These are phyloP conservation scores for Colletotrichum paranaense DNA, from an alignment of 2,329 filamentous ascomycete species.

Conservation along the genomic window DNA sequence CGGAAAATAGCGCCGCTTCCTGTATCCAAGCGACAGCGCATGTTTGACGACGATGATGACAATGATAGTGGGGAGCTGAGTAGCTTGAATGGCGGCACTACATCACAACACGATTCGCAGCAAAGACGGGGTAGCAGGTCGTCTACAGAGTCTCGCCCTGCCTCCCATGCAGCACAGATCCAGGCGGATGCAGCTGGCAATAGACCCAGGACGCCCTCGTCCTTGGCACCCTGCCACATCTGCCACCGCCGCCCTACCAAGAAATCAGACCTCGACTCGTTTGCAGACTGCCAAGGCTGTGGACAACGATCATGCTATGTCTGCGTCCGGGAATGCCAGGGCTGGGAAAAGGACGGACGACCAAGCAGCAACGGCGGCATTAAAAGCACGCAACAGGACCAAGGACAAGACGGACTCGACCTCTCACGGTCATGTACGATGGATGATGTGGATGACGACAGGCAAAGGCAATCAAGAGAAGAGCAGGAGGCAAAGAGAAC, in stretches of 20 bases:
- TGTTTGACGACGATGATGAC: slow-evolving; percentile 21
- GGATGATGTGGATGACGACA: slow-evolving; percentile 57
- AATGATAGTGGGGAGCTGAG: background rate
- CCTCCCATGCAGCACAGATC: background rate
- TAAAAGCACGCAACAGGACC: slow-evolving; percentile 10
- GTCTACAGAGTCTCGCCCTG: slow-evolving; percentile 8
- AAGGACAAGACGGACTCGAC: slow-evolving; percentile 35
- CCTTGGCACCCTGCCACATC: slow-evolving; percentile 71
- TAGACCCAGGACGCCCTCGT: slow-evolving; percentile 35
- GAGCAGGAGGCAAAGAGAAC: slow-evolving; percentile 15
- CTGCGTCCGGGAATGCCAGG: slow-evolving; percentile 73
- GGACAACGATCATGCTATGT: slow-evolving; percentile 73
- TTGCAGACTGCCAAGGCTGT: slow-evolving; percentile 73
- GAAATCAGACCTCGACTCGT: slow-evolving; percentile 74
- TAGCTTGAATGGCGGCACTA: background rate
- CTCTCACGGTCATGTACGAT: slow-evolving; percentile 61
- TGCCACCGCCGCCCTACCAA: slow-evolving; percentile 74
- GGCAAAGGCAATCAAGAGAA: slow-evolving; percentile 26
- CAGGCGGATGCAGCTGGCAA: slow-evolving; percentile 16
- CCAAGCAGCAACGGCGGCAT: slow-evolving; percentile 35
- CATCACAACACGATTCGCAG: background rate
- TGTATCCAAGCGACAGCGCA: slow-evolving; percentile 26
- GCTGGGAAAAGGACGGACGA: slow-evolving; percentile 48
- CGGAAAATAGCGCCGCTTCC: slow-evolving; percentile 30
- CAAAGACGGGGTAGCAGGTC: slow-evolving; percentile 23